Evolutionary conservation across 495 filamentous ascomycete genomes (phyloP).

Genomic region (Xanthoparmelia taractica): DNA sequence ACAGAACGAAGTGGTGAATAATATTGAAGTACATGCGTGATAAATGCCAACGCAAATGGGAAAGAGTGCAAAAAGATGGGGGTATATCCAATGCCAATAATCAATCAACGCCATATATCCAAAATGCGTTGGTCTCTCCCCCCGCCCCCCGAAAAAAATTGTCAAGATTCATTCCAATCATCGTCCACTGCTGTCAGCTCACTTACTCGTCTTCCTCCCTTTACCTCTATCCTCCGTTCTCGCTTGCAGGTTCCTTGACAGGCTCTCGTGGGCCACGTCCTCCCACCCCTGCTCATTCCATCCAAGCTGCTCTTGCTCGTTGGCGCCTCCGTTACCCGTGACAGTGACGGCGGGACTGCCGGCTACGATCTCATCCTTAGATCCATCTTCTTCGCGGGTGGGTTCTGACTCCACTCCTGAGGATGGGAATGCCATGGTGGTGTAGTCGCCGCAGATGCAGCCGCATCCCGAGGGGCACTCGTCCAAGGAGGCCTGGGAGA

Average conservation of each 20-base stretch:
- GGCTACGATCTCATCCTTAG: conserved; percentile 8
- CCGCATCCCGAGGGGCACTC: conserved; percentile 44
- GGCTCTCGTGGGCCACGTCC: conserved; percentile 40
- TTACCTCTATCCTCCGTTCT: conserved; percentile 27
- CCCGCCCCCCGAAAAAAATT: too few relatives aligned
- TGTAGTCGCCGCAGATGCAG: conserved; percentile 42
- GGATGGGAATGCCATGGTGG: conserved; percentile 28
- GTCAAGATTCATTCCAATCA: too few relatives aligned
- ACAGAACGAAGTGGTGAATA: too few relatives aligned
- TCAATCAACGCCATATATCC: not conserved
- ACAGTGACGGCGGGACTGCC: conserved; percentile 14
- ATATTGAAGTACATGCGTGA: too few relatives aligned
- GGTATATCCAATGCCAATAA: too few relatives aligned
- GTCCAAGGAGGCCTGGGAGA: conserved; percentile 25
- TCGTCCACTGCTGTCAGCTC: not conserved
- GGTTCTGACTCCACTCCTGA: not conserved
- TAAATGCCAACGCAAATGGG: too few relatives aligned
- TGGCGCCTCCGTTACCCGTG: not conserved
- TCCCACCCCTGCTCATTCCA: conserved; percentile 32
- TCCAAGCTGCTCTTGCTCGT: conserved; percentile 14
- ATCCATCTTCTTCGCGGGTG: not conserved
- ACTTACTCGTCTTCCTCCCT: conserved; percentile 5
- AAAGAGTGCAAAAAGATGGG: too few relatives aligned
- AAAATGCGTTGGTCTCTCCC: not conserved
- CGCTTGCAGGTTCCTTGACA: conserved; percentile 36